These are phyloP conservation scores for Ophiostoma sp. DNA, from an alignment of 2,329 filamentous ascomycete species.

Conservation along the genomic window DNA sequence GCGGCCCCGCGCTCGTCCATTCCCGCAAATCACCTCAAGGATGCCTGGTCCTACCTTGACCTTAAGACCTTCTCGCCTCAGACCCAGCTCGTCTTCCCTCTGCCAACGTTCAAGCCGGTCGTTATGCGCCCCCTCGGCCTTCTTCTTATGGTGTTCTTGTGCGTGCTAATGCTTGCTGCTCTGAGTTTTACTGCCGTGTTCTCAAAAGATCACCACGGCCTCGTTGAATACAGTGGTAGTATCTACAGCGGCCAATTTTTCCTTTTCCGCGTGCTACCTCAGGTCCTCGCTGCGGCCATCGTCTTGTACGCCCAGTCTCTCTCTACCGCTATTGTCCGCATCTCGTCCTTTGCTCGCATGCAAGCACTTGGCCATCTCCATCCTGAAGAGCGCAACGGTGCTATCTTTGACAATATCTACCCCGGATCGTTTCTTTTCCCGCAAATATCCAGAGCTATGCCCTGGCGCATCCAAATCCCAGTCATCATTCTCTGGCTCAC, in stretches of 20 bases:
- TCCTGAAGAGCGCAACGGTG: slow-evolving; percentile 54
- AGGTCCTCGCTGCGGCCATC: slow-evolving; percentile 64
- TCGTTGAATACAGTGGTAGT: slow-evolving; percentile 60
- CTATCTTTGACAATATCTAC: slow-evolving; percentile 63
- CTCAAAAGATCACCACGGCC: slow-evolving; percentile 56
- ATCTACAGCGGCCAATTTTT: slow-evolving; percentile 76
- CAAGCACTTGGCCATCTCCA: slow-evolving; percentile 48
- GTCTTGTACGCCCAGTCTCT: slow-evolving; percentile 74
- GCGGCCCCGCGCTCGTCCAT: slow-evolving; percentile 16
- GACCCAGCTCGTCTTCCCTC: slow-evolving; percentile 33
- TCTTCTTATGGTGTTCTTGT: slow-evolving; percentile 53
- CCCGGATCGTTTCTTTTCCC: slow-evolving; percentile 64
- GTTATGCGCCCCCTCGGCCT: slow-evolving; percentile 65
- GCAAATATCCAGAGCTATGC: slow-evolving; percentile 48
- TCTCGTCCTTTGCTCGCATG: slow-evolving; percentile 74
- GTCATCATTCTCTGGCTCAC: slow-evolving; percentile 69
- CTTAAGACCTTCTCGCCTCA: slow-evolving; percentile 19
- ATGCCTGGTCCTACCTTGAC: slow-evolving; percentile 24
- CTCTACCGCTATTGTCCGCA: slow-evolving; percentile 66
- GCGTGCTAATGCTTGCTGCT: slow-evolving; percentile 64
- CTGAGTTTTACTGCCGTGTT: slow-evolving; percentile 69
- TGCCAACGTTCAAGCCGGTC: slow-evolving; percentile 61
- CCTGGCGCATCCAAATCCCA: slow-evolving; percentile 61
- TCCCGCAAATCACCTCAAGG: slow-evolving; percentile 19
- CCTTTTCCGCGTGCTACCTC: slow-evolving; percentile 78